Conservation (phyloP, 441 rosid genomes). For the Populus hybrid region DNA sequence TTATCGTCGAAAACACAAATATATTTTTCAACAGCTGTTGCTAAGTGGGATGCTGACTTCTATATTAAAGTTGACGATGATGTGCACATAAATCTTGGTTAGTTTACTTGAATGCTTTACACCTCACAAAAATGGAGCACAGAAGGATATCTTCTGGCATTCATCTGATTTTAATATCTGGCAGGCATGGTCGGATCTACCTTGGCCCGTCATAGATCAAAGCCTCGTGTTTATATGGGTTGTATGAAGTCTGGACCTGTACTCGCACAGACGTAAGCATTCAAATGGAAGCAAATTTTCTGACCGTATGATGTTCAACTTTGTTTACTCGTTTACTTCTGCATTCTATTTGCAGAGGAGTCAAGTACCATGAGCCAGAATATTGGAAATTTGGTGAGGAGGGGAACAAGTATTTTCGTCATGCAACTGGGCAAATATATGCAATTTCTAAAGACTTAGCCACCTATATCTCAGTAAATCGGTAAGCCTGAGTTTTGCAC, state of each 20-base stretch:
- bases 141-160: conserved; percentile 1
- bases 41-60: conserved; percentile 96
- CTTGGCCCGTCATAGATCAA: conserved; percentile 80
- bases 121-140: conserved; percentile 6
- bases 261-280: conserved; percentile 75
- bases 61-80: conserved; percentile 91
- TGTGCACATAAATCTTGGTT: conserved; percentile 89
- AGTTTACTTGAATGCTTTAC: conserved; percentile 33
- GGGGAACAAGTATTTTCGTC: conserved; percentile 84
- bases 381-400: conserved; percentile 96
- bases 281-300: neutral
- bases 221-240: conserved; percentile 78
- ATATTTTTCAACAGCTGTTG: conserved; percentile 76
- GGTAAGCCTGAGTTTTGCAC: conserved; percentile 29
- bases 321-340: neutral
- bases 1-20: conserved; percentile 79
- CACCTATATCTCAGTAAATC: conserved; percentile 72
- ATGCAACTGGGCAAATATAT: conserved; percentile 86
- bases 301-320: neutral
- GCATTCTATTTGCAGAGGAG: conserved; percentile 49
- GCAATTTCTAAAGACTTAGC: conserved; percentile 88
- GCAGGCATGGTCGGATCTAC: conserved; percentile 89
- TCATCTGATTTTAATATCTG: conserved; percentile 19
- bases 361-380: conserved; percentile 88
- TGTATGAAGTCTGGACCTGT: conserved; percentile 98